Percentiles rank a stretch among this genome's conserved stretches.
Conservation (phyloP, 2,329 filamentous ascomycete genomes). For the Sporothrix inflata region DNA sequence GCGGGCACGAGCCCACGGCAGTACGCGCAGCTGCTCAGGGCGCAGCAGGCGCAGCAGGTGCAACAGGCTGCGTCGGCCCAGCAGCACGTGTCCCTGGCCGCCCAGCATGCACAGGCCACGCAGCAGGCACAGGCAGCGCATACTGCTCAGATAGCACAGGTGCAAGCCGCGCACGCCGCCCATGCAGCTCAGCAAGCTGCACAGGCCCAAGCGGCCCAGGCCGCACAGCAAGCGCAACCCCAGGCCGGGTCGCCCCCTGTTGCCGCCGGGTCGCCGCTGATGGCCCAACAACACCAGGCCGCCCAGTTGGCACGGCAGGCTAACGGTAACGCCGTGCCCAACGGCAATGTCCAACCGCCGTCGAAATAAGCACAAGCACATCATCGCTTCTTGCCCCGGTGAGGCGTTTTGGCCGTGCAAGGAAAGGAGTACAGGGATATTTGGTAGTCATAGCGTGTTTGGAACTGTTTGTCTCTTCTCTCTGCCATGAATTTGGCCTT, state of each 20-base stretch:
- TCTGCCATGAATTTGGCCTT: neutral
- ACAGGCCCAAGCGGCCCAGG: constrained; percentile 8
- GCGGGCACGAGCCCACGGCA: constrained; percentile 59
- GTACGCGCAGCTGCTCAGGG: constrained; percentile 61
- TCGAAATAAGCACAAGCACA: neutral
- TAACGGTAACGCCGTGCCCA: constrained; percentile 15
- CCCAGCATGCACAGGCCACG: constrained; percentile 53
- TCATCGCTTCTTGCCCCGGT: neutral
- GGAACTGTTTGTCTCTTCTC: neutral
- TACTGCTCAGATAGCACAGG: constrained; percentile 35
- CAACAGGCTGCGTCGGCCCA: constrained; percentile 40
- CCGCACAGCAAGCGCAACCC: neutral
- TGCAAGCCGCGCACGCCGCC: constrained; percentile 29
- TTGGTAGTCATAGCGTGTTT: neutral
- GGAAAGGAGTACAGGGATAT: neutral
- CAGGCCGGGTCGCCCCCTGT: neutral
- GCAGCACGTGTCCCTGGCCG: constrained; percentile 50
- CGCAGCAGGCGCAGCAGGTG: constrained; percentile 55
- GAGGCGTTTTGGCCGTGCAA: neutral
- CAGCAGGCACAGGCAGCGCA: constrained; percentile 58
- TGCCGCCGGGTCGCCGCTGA: neutral
- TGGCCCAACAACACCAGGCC: constrained; percentile 25
- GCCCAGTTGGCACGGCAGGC: constrained; percentile 29
- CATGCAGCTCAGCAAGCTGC: constrained; percentile 38
- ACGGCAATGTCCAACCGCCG: constrained; percentile 6